Evolutionary conservation across 805 yeast species (phyloP), one percentile per base, ranked within the genome.

Genomic region (Wickerhamomyces chaumierensis): DNA sequence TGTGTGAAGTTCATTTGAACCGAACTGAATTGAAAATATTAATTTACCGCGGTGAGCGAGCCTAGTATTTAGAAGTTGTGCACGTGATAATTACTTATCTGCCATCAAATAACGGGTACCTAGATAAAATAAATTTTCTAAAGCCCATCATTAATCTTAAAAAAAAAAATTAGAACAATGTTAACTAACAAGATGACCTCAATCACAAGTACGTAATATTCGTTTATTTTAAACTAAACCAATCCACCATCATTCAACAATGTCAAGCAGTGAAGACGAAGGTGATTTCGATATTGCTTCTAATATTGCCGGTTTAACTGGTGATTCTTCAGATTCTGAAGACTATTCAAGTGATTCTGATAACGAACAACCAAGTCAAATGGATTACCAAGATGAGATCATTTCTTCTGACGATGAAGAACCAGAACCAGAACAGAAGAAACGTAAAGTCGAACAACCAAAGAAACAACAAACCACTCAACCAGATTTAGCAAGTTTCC

Each of bases 211-310:
- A n/a, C n/a, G n/a, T n/a, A n/a, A n/a, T n/a, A n/a, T n/a, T n/a
- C n/a, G n/a, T 11, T 21, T 21, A 6, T 21, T 21, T 21, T 21
- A 7, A 7, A 21, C 11, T 21, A 21, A 6, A 21, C 11, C 11
- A 21, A 21, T 21, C 25, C 6, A 21, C 25, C 25, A 25, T 11
- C 12, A 8, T 14, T 14, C 14, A 25, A 25, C n/a, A 25, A 29
- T 13, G 28, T 33, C 14, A 25, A 40, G 62, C 51, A 58, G 44
- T 23, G 53, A 49, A 41, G 74, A 66, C 39, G 73, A 67, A 48
- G 76, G 65, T 42, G 76, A 65, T 5, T 69, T 62, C 51, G 86
- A 81, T 53, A 81, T 80, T 48, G 81, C 82, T 18, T 64, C 72
- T 15, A 66, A 73, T 38, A 66, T 81, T 39, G 80, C 78, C 0